Evolutionary conservation across 225 moss, liverwort and hornwort genomes (phyloP).

Genomic region (Lunularia cruciata): DNA sequence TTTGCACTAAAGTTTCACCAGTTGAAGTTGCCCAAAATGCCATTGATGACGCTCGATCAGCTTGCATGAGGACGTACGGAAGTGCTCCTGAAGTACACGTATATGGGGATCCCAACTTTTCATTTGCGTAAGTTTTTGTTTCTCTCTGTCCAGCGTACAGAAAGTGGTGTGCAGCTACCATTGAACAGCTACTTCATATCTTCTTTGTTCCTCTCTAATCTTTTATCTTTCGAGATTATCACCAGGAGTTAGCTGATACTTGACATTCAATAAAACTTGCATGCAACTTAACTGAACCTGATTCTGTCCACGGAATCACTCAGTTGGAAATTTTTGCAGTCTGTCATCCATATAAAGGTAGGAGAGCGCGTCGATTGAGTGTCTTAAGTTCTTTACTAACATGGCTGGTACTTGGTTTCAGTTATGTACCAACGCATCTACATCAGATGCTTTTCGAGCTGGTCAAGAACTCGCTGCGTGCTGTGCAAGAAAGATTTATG

Average conservation of each 20-base stretch:
- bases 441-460: conserved; percentile 94
- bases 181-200: too few species aligned
- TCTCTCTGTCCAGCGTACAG: too few species aligned
- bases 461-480: conserved; percentile 86
- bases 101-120: conserved; percentile 74
- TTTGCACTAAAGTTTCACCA: conserved; percentile 70
- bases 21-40: conserved; percentile 84
- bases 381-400: not conserved
- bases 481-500: conserved; percentile 83
- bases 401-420: conserved; percentile 17
- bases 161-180: too few species aligned
- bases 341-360: too few species aligned
- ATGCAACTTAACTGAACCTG: too few species aligned
- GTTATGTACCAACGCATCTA: conserved; percentile 83
- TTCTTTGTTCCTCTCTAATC: too few species aligned
- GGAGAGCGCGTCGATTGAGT: too few species aligned
- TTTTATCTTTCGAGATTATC: too few species aligned
- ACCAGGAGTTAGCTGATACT: too few species aligned
- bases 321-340: too few species aligned
- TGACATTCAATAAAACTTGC: too few species aligned
- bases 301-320: too few species aligned
- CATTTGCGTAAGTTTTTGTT: conserved; percentile 58
- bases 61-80: conserved; percentile 94
- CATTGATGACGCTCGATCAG: conserved; percentile 87
- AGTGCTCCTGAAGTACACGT: conserved; percentile 88